Evolutionary conservation across 306 rosid genomes (phyloP).

Genomic region (Ammopiptanthus mongolicus): DNA sequence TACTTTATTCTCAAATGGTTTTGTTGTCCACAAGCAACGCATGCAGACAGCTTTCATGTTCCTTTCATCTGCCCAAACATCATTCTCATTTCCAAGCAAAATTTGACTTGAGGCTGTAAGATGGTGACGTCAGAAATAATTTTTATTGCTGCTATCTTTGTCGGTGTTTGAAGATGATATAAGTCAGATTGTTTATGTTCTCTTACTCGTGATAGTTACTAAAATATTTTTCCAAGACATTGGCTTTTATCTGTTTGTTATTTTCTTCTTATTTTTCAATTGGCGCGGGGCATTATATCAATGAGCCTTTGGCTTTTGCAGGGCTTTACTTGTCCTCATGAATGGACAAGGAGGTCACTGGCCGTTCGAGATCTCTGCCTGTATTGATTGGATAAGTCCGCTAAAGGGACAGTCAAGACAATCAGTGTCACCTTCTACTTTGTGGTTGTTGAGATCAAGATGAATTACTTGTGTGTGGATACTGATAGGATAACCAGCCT

Average conservation of each 20-base stretch:
- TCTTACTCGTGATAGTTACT: not conserved
- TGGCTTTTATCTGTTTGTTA: not conserved
- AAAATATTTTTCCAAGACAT: not conserved
- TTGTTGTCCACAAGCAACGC: slow-evolving; percentile 17
- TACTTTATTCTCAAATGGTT: not conserved
- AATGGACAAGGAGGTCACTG: not conserved
- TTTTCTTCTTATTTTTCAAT: not conserved
- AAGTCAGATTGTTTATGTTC: not conserved
- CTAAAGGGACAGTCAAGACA: slow-evolving; percentile 9
- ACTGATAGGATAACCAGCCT: slow-evolving; percentile 29
- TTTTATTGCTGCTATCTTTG: not conserved
- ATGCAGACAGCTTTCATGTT: slow-evolving; percentile 1
- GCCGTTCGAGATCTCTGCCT: not conserved
- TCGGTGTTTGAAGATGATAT: not conserved
- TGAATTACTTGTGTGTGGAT: slow-evolving; percentile 17
- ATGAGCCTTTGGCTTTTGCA: slow-evolving; percentile 22
- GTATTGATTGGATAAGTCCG: slow-evolving; percentile 8
- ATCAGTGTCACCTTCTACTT: slow-evolving; percentile 2
- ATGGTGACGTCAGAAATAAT: not conserved
- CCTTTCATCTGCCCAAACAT: not conserved
- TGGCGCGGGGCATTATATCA: not conserved
- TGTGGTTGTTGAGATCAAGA: slow-evolving; percentile 17
- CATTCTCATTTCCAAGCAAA: not conserved
- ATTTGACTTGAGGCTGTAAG: slow-evolving; percentile 9
- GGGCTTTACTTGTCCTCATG: slow-evolving; percentile 24